These are phyloP conservation scores for Mycena metata DNA, from an alignment of 768 basidiomycete genomes.

Conservation along the genomic window DNA sequence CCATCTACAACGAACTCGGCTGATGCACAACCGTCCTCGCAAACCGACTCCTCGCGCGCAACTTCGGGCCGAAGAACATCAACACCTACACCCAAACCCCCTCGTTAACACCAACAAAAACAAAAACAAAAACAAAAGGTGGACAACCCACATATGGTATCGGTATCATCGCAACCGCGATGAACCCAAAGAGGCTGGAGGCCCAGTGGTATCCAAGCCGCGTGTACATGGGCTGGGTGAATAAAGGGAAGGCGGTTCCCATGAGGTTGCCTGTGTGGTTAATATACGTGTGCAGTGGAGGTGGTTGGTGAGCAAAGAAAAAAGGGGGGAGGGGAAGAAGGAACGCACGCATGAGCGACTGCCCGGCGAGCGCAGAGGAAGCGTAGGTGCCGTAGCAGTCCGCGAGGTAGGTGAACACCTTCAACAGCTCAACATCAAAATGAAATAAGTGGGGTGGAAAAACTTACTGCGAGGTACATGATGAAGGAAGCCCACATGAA, in stretches of 20 bases:
- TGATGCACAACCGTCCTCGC: slow-evolving; percentile 24
- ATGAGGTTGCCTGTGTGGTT: slow-evolving; percentile 54
- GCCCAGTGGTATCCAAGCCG: slow-evolving; percentile 60
- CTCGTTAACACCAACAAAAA: neutral
- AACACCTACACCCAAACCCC: slow-evolving; percentile 7
- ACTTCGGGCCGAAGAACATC: slow-evolving; percentile 19
- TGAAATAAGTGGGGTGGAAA: too few species aligned
- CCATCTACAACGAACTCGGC: too few species aligned
- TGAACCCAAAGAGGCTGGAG: slow-evolving; percentile 52
- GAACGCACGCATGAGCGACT: slow-evolving; percentile 56
- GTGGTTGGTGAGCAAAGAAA: neutral
- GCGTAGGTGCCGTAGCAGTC: too few species aligned
- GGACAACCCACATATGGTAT: slow-evolving; percentile 56
- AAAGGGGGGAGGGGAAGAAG: too few species aligned
- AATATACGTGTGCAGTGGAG: too few species aligned
- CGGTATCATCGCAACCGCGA: slow-evolving; percentile 54
- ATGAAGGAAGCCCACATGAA: slow-evolving; percentile 54
- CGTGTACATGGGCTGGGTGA: slow-evolving; percentile 57
- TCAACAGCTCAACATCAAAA: too few species aligned
- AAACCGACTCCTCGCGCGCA: slow-evolving; percentile 22
- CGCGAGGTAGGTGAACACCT: slow-evolving; percentile 55
- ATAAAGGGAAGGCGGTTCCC: slow-evolving; percentile 50
- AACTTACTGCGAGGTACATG: slow-evolving; percentile 54
- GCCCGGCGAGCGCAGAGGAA: slow-evolving; percentile 64
- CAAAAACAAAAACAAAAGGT: neutral